These are phyloP conservation scores for Colletotrichum australisinense DNA, from an alignment of 2,329 filamentous ascomycete species.

Conservation along the genomic window DNA sequence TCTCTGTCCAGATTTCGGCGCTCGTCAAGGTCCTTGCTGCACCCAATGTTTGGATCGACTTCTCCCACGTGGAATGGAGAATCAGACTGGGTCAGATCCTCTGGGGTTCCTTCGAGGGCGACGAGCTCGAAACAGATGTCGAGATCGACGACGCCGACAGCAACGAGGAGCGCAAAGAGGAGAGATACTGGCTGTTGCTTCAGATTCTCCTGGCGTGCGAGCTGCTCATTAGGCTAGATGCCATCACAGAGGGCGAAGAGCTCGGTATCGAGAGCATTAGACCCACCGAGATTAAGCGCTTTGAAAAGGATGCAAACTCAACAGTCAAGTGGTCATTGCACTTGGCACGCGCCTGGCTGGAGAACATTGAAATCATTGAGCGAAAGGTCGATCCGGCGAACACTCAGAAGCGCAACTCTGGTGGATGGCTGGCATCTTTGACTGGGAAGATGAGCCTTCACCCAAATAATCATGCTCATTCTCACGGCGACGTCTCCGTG, in stretches of 20 bases:
- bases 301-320: conserved; percentile 70
- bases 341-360: conserved; percentile 74
- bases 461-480: conserved; percentile 42
- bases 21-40: conserved; percentile 73
- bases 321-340: conserved; percentile 77
- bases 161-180: conserved; percentile 65
- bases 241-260: conserved; percentile 70
- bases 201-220: conserved; percentile 75
- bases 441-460: conserved; percentile 65
- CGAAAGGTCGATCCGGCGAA: conserved; percentile 37
- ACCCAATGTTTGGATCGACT: conserved; percentile 79
- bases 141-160: conserved; percentile 61
- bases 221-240: conserved; percentile 72
- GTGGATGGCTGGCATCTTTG: conserved; percentile 67
- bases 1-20: conserved; percentile 77
- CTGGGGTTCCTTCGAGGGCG: conserved; percentile 68
- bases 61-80: conserved; percentile 80
- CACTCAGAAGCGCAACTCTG: conserved; percentile 42
- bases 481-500: conserved; percentile 43
- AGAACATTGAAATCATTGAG: conserved; percentile 70
- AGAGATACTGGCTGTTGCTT: conserved; percentile 75
- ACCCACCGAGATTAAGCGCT: conserved; percentile 68
- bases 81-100: conserved; percentile 78
- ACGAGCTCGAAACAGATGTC: conserved; percentile 64
- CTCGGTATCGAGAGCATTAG: conserved; percentile 62